phyloP scores from a whole-genome alignment of 495 filamentous ascomycete species.

The Stereocaulon alpinum region DNA sequence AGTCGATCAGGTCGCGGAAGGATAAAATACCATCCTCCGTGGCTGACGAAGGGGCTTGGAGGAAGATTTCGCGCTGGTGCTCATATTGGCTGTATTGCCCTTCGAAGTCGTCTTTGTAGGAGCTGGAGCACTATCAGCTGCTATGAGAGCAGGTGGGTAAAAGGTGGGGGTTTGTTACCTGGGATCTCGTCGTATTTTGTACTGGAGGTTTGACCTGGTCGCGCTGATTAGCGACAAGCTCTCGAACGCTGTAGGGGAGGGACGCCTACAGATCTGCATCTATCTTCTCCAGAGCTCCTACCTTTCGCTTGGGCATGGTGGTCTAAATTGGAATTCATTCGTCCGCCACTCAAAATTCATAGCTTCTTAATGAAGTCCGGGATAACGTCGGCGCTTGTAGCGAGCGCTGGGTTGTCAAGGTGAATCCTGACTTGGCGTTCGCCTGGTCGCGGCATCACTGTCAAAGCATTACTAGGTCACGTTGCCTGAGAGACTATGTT shows the following conservation, averaged over 20 bases:
- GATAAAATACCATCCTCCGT: constrained; percentile 67
- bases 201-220: constrained; percentile 66
- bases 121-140: constrained; percentile 34
- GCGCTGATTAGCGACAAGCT: constrained; percentile 15
- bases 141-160: neutral
- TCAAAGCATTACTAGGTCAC: neutral
- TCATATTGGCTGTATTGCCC: constrained; percentile 90
- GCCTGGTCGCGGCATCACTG: no score
- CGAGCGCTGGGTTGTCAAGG: neutral
- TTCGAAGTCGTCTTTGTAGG: constrained; percentile 77
- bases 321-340: no score
- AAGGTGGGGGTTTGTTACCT: constrained; percentile 37
- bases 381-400: neutral
- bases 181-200: constrained; percentile 79
- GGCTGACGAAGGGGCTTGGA: constrained; percentile 64
- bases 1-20: constrained; percentile 75
- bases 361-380: neutral
- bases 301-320: constrained; percentile 72
- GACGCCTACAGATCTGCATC: constrained; percentile 69
- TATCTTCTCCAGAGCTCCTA: constrained; percentile 87
- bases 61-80: constrained; percentile 79
- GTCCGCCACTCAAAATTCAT: neutral
- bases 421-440: neutral
- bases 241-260: neutral
- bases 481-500: neutral